A percentile compares a stretch with the other conserved stretches of the same genome.
phyloP scores from a whole-genome alignment of 225 moss, liverwort and hornwort species.

The Climacium dendroides region DNA sequence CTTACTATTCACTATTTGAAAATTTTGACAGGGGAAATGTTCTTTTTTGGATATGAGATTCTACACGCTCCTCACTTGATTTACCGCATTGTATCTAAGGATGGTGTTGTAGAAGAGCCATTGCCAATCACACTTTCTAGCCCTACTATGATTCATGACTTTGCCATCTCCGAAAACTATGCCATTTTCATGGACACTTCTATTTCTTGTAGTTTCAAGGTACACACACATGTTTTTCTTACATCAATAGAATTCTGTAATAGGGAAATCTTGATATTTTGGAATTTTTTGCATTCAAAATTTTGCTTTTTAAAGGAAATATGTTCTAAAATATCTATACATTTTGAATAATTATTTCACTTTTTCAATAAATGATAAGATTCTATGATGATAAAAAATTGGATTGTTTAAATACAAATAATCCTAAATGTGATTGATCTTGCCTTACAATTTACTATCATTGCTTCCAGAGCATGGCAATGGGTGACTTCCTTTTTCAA shows the following conservation, averaged over 20 bases:
- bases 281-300: not conserved
- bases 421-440: not conserved
- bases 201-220: not conserved
- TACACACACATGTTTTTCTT: not conserved
- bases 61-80: not conserved
- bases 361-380: not conserved
- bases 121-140: constrained; percentile 23
- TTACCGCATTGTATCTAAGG: constrained; percentile 54
- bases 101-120: constrained; percentile 23
- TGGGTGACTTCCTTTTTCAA: not conserved
- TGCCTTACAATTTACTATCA: not conserved
- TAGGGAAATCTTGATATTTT: no score
- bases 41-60: constrained; percentile 19
- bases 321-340: not conserved
- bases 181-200: not conserved
- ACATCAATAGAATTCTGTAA: not conserved
- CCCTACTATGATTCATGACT: constrained; percentile 57
- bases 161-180: constrained; percentile 22
- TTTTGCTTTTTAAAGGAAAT: no score
- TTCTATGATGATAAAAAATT: no score
- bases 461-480: not conserved
- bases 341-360: not conserved
- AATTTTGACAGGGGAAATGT: constrained; percentile 51
- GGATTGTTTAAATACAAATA: not conserved
- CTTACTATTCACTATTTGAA: not conserved